Base-by-base conservation (phyloP, 129 eudicot species). In the Lactuca saligna region DNA sequence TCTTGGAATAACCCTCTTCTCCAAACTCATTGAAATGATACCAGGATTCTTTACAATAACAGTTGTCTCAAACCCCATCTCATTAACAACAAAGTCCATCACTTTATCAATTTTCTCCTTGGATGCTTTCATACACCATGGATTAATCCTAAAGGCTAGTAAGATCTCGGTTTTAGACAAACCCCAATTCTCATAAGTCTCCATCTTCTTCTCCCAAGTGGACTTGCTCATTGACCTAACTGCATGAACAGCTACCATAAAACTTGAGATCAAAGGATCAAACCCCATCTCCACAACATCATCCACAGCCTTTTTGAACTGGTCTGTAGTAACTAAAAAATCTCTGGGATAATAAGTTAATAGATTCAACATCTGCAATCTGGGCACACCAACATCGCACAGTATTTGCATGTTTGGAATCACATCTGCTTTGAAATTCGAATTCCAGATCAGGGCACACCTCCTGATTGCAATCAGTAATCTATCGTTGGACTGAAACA, bases 141-240 rank as follows among this genome's bases (percentile, higher is more conserved):
- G 39, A 35, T 35, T 4, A 35, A 35, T 35, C 39, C 39, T 35
- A 35, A 35, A 35, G 39, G 39, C 39, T 35, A 35, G 6, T 6
- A 35, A 35, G 39, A 35, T 35, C 7, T 35, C 6, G 39, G 5
- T 4, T 35, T 31, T 35, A 35, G 39, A 35, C 77, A 66, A 82
- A 59, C 86, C 75, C 37, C 53, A 70, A 61, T 14, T 67, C 75
- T 82, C 85, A 49, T 70, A 82, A 64, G 61, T 25, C 51, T 64
- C 68, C 7, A 80, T 70, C 29, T 25, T 25, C 29, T 25, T 80
- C 3, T 82, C 78, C 89, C 89, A 81, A 9, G 68, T 76, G 12
- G 72, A 54, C 61, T 67, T 66, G 3, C 48, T 50, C 72, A 72
- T 39, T 5, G 68, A 20, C 17, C 53, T 61, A 16, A 72, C 5